Base-by-base conservation (phyloP, 257 asterid species). In the Nicotiana undulata region DNA sequence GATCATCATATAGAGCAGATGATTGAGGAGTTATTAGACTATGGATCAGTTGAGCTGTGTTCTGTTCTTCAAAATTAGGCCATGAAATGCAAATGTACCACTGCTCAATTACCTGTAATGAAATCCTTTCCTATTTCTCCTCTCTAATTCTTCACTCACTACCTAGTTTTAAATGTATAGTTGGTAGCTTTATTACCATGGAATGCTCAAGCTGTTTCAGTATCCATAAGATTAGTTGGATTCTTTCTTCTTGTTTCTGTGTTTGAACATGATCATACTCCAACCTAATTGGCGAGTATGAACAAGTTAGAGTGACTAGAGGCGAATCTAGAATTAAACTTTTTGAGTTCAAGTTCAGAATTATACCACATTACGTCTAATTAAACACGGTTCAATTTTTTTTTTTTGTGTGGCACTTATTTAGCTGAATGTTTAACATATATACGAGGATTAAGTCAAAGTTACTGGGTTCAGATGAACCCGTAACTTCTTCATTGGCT, bases 1-100 rank as follows among this genome's bases (percentile, higher is more conserved):
- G 97, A 92, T 81, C 92, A 89, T 81, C 91, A 90, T 20, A 89
- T 90, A 40, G 92, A 90, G 81, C 92, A 92, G 83, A 92, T 92
- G 97, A 92, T 92, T 44, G 83, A 90, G 67, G 97, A 92, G 74
- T 89, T 92, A 84, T 86, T 88, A 4, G 90, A 90, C 82, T 86
- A 87, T 80, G 95, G 90, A 61, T 86, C 92, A 13, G 51, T 90
- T 82, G 97, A 92, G 82, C 86, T 90, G 17, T 85, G 86, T 70
- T 81, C 89, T 67, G 84, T 86, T 51, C 49, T 82, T 60, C 89
- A 80, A 56, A 76, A 79, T 10, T 86, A 85, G 82, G 79, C 65
- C 15, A 44, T 66, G 22, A 49, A 49, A 13, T 72, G 78, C 29
- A 56, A 72, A 72, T 72, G 78, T 49, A 22, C 2, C 40, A 7